phyloP scores from a whole-genome alignment of 345 rosid species.

The Theobroma cacao region DNA sequence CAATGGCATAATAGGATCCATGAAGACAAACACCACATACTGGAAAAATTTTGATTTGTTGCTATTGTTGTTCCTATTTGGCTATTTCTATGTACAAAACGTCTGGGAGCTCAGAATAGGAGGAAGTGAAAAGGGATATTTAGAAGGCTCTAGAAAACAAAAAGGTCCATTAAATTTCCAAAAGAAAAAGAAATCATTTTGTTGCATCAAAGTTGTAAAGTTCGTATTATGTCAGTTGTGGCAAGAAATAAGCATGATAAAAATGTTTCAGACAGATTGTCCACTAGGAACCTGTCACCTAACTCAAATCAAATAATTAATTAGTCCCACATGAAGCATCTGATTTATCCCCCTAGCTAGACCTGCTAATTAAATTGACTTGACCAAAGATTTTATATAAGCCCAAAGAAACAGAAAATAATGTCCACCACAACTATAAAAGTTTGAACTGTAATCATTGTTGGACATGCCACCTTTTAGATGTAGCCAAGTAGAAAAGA shows the following conservation, averaged over 20 bases:
- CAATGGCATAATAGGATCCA: neutral
- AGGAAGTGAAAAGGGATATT: neutral
- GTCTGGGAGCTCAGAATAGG: neutral
- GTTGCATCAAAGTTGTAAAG: neutral
- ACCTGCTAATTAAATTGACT: neutral
- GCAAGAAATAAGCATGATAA: neutral
- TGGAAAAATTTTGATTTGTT: neutral
- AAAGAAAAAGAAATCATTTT: neutral
- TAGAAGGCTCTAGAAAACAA: neutral
- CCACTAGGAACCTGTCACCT: neutral
- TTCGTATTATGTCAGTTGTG: neutral
- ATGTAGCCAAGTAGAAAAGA: neutral
- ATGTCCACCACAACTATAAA: neutral
- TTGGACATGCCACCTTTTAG: neutral
- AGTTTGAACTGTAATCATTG: neutral
- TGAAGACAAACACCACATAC: neutral
- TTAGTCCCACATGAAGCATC: neutral
- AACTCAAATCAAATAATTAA: neutral
- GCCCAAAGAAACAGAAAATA: neutral
- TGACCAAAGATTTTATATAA: neutral
- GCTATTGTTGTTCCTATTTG: neutral
- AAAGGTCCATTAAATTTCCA: neutral
- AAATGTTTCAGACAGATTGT: neutral
- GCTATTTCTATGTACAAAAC: neutral
- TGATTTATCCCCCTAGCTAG: neutral